Evolutionary conservation across 441 rosid species (phyloP), one percentile per base, ranked within the genome.

Genomic region (Bocquillonia castaneifolia): DNA sequence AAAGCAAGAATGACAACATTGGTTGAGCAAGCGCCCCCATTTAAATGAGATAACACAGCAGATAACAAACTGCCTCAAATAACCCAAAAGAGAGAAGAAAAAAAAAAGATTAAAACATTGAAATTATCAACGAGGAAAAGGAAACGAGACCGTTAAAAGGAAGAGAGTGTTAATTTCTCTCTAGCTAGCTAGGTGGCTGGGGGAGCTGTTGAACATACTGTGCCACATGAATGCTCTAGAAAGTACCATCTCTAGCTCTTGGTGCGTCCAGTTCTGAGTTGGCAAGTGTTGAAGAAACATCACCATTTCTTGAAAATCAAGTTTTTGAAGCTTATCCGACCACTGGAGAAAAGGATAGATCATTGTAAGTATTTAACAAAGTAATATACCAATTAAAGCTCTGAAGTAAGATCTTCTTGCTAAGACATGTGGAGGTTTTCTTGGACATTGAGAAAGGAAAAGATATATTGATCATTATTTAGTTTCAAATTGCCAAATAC

Each of bases 201-300:
- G 99, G 55, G 90, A 90, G 79, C 79, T 87, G 79, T 92, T 92
- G 85, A 92, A 94, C 97, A 94, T 90, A 69, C 90, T 90, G 78
- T 92, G 97, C 98, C 97, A 92, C 91, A 94, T 88, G 77, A 63
- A 92, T 42, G 99, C 98, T 79, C 87, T 79, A 4, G 98, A 94
- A 57, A 94, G 87, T 63, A 90, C 97, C 91, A 87, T 84, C 72
- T 94, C 99, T 4, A 94, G 93, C 66, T 94, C 98, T 73, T 85
- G 88, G 72, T 88, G 87, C 6, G 91, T 77, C 99, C 98, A 92
- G 72, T 81, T 88, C 37, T 87, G 81, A 22, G 99, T 94, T 1
- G 98, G 97, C 50, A 92, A 89, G 79, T 94, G 98, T 76, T 90
- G 99, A 63, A 92, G 88, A 83, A 92, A 90, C 98, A 94, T 94